Conservation (phyloP, 2,329 filamentous ascomycete genomes). For the Orbilia oligospora region DNA sequence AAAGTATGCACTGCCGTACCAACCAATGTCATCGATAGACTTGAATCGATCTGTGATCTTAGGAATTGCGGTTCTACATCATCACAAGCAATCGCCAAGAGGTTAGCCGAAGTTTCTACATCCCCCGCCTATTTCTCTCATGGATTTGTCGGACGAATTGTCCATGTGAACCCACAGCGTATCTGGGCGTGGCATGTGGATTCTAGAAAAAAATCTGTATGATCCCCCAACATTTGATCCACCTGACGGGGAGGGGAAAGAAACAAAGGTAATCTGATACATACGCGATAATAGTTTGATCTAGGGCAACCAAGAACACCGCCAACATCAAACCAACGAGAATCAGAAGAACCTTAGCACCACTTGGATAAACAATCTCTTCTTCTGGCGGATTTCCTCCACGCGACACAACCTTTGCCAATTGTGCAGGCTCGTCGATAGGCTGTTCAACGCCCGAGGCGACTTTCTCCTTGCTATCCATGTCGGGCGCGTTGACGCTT, state of each 20-base stretch:
- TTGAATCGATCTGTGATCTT: slow-evolving; percentile 67
- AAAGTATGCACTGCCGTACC: slow-evolving; percentile 65
- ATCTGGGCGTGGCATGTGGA: background rate
- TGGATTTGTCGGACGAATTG: background rate
- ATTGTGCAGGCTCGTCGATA: slow-evolving; percentile 14
- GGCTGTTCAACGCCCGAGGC: slow-evolving; percentile 13
- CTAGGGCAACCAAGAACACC: slow-evolving; percentile 53
- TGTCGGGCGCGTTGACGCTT: slow-evolving; percentile 44
- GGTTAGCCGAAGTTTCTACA: slow-evolving; percentile 50
- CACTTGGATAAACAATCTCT: slow-evolving; percentile 50
- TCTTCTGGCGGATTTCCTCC: slow-evolving; percentile 45
- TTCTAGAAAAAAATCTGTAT: background rate
- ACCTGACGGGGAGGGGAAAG: too few species aligned
- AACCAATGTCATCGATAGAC: slow-evolving; percentile 65
- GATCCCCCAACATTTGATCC: background rate
- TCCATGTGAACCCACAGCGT: slow-evolving; percentile 6
- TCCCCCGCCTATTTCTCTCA: slow-evolving; percentile 40
- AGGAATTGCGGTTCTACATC: slow-evolving; percentile 66
- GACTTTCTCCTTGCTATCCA: slow-evolving; percentile 38
- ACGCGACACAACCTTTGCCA: slow-evolving; percentile 50
- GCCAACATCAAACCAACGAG: slow-evolving; percentile 52
- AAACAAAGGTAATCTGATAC: slow-evolving; percentile 3
- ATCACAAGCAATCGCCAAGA: slow-evolving; percentile 37
- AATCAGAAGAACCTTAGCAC: slow-evolving; percentile 41
- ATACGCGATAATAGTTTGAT: slow-evolving; percentile 59